These are phyloP conservation scores for Sporothrix schenckii DNA, from an alignment of 2,329 filamentous ascomycete genomes.

Conservation along the genomic window DNA sequence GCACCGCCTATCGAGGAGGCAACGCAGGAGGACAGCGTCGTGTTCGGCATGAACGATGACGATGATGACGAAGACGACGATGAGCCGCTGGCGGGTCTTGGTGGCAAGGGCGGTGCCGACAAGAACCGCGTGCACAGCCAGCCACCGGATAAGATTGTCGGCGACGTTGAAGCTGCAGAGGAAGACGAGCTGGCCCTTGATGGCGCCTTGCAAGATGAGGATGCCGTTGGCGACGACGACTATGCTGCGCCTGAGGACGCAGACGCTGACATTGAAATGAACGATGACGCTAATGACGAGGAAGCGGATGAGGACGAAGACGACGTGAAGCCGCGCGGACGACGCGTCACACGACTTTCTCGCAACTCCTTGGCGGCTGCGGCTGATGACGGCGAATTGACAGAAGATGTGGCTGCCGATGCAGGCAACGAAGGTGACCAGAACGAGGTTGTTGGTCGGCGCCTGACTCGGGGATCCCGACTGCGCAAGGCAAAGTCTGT, in stretches of 20 bases:
- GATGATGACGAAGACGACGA: conserved; percentile 37
- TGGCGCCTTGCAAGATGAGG: conserved; percentile 29
- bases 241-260: conserved; percentile 30
- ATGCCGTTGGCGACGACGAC: conserved; percentile 12
- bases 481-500: conserved; percentile 49
- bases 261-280: conserved; percentile 35
- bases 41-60: conserved; percentile 32
- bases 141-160: not conserved
- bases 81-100: conserved; percentile 45
- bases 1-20: conserved; percentile 53
- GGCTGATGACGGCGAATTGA: conserved; percentile 2
- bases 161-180: conserved; percentile 30
- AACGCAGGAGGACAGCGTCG: conserved; percentile 53
- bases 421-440: conserved; percentile 40
- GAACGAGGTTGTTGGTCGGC: conserved; percentile 49
- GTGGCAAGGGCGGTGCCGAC: conserved; percentile 31
- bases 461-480: conserved; percentile 53
- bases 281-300: conserved; percentile 44
- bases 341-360: conserved; percentile 23
- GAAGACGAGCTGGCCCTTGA: conserved; percentile 29
- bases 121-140: conserved; percentile 17
- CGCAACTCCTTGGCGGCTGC: conserved; percentile 33
- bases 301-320: conserved; percentile 21
- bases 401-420: conserved; percentile 19
- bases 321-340: conserved; percentile 50